A percentile compares a stretch with the other conserved stretches of the same genome.
Conservation (phyloP, 306 rosid genomes). For the Arachis stenosperma region DNA sequence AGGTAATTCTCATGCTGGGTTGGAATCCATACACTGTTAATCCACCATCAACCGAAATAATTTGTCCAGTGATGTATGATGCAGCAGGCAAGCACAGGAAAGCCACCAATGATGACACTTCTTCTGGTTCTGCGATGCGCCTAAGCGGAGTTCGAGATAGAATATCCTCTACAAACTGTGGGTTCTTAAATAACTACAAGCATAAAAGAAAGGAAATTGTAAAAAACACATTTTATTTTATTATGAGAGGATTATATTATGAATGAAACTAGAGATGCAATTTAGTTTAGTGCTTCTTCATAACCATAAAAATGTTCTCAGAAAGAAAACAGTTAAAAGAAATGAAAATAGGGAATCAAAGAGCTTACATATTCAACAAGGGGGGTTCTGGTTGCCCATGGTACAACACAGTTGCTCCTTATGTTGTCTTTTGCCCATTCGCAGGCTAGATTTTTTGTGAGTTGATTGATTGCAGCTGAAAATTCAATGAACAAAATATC, state of each 20-base stretch:
- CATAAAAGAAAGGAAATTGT: not conserved
- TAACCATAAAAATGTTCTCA: not conserved
- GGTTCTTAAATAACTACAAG: slow-evolving; percentile 55
- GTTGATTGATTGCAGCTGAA: slow-evolving; percentile 92
- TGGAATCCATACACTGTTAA: slow-evolving; percentile 68
- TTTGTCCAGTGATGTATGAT: slow-evolving; percentile 86
- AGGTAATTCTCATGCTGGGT: slow-evolving; percentile 47
- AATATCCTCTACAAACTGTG: slow-evolving; percentile 53
- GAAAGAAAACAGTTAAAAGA: not conserved
- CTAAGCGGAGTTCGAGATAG: slow-evolving; percentile 57
- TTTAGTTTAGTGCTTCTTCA: not conserved
- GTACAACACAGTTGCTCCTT: slow-evolving; percentile 82
- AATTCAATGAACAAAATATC: slow-evolving; percentile 27
- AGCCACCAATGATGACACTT: slow-evolving; percentile 76
- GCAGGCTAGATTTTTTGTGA: slow-evolving; percentile 76
- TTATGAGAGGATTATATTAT: no score
- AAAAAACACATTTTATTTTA: not conserved
- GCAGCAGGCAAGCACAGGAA: slow-evolving; percentile 87
- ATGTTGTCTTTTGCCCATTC: slow-evolving; percentile 94
- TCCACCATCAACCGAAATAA: slow-evolving; percentile 80
- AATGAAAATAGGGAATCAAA: not conserved
- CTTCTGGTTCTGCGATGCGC: slow-evolving; percentile 74
- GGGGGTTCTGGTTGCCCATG: slow-evolving; percentile 78
- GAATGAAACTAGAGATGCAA: not conserved
- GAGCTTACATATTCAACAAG: slow-evolving; percentile 62